Conservation (phyloP, 2,329 filamentous ascomycete genomes). For the Emericellopsis cladophorae region DNA sequence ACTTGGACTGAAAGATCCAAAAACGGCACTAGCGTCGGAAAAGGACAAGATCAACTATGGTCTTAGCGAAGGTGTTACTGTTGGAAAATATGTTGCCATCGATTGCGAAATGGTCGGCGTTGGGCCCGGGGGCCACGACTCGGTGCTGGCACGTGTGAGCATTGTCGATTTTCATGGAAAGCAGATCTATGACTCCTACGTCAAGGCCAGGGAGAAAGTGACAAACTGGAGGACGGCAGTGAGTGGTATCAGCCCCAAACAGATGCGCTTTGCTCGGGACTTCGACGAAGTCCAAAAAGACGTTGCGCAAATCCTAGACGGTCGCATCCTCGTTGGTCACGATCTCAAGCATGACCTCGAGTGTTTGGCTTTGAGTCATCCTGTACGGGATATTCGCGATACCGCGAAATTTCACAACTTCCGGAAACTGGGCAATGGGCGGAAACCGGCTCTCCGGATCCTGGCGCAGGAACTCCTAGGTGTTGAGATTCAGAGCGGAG, state of each 20-base stretch:
- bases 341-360: slow-evolving; percentile 69
- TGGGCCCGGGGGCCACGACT: slow-evolving; percentile 55
- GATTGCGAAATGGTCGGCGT: slow-evolving; percentile 99
- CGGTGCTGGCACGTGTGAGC: slow-evolving; percentile 74
- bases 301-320: slow-evolving; percentile 55
- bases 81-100: slow-evolving; percentile 84
- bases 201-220: slow-evolving; percentile 63
- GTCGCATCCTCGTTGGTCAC: slow-evolving; percentile 69
- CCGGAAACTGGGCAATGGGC: slow-evolving; percentile 52
- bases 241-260: slow-evolving; percentile 65
- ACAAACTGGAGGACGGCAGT: slow-evolving; percentile 85
- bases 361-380: slow-evolving; percentile 67
- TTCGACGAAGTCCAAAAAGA: slow-evolving; percentile 69
- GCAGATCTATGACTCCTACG: slow-evolving; percentile 90
- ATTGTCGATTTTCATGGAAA: slow-evolving; percentile 88
- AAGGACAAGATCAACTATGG: slow-evolving; percentile 51
- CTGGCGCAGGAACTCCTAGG: slow-evolving; percentile 44
- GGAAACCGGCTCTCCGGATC: slow-evolving; percentile 52
- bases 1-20: slow-evolving; percentile 34
- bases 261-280: slow-evolving; percentile 55
- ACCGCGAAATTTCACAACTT: slow-evolving; percentile 70
- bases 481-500: slow-evolving; percentile 49
- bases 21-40: slow-evolving; percentile 29
- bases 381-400: slow-evolving; percentile 67
- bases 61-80: slow-evolving; percentile 44